Percentiles rank a stretch among this genome's conserved stretches.
These are phyloP conservation scores for Verticillium isaacii DNA, from an alignment of 2,329 filamentous ascomycete genomes.

Conservation along the genomic window DNA sequence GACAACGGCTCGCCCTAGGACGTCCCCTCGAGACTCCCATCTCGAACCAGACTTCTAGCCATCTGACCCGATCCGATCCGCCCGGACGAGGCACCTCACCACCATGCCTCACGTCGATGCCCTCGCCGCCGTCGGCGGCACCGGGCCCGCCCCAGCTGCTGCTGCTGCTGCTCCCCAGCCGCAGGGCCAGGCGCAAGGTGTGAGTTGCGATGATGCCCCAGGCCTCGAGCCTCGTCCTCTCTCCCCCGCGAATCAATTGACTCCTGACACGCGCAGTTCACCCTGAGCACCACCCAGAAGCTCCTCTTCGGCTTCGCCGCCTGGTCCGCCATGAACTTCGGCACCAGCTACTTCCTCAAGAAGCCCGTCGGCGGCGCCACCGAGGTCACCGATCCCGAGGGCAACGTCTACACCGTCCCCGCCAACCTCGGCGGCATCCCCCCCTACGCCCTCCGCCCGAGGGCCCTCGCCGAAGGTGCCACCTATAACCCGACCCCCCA, in stretches of 20 bases:
- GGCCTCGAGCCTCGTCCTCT: background rate
- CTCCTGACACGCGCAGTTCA: slow-evolving; percentile 9
- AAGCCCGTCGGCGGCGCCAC: slow-evolving; percentile 40
- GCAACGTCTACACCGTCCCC: slow-evolving; percentile 48
- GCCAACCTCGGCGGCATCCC: slow-evolving; percentile 55
- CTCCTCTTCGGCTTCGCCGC: slow-evolving; percentile 48
- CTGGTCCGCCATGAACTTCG: slow-evolving; percentile 55
- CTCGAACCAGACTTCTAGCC: background rate
- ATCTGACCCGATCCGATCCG: background rate
- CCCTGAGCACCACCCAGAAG: slow-evolving; percentile 34
- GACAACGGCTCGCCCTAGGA: background rate
- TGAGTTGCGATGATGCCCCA: slow-evolving; percentile 3
- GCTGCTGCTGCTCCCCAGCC: slow-evolving; percentile 3
- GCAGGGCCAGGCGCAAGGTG: slow-evolving; percentile 10
- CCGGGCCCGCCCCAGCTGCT: background rate
- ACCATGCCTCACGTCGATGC: background rate
- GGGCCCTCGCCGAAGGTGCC: slow-evolving; percentile 54
- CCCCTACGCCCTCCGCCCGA: slow-evolving; percentile 61
- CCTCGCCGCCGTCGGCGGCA: slow-evolving; percentile 4
- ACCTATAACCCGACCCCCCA: slow-evolving; percentile 62
- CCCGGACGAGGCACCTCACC: background rate
- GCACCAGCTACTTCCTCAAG: slow-evolving; percentile 48
- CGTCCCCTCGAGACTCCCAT: background rate
- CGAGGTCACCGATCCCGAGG: slow-evolving; percentile 44
- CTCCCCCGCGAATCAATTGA: background rate